Evolutionary conservation across 768 basidiomycete genomes (phyloP), one percentile per base, ranked within the genome.

Genomic region (Rhodosporidiobolus sp.): DNA sequence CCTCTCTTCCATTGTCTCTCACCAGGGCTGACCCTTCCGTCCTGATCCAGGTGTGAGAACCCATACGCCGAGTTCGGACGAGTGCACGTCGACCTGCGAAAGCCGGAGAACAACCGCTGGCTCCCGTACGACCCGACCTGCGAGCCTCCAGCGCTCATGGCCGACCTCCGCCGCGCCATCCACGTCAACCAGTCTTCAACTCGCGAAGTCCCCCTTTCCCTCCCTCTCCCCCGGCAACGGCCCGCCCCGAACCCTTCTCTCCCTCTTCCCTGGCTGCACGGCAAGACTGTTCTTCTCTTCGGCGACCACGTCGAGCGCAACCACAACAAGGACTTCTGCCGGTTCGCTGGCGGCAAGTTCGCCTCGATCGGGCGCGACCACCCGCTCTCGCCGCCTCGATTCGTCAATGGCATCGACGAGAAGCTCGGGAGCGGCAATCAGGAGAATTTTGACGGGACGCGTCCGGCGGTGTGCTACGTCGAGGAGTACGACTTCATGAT

Each of bases 371-470:
- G 45, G 4, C 35, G 32, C 26, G 67, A 67, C 45, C 70, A 75
- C 53, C 60, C 67, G 14, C 70, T 75, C 52, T 75, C 74, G 28
- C 74, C 74, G 2, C 67, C 70, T 17, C 67, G 59, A 11, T 75
- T 75, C 65, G 63, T 63, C 57, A 75, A 75, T 57, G 74, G 74
- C 0, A 69, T 75, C 58, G 74, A 75, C 67, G 74, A 75, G 64
- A 72, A 72, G 67, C 43, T 65, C 7, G 30, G 32, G 3, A 32
- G 48, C 4, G 43, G 43, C 4, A 59, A 63, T n/a, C 48, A 58
- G 54, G 50, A 68, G 16, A 59, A 22, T 32, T 63, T 19, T 1
- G 60, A 72, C 50, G 59, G 16, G 24, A 69, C 64, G 28, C 54
- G 74, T n/a, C 74, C 74, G 9, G 24, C 64, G 19, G 74, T 75